Evolutionary conservation across 306 rosid species (phyloP).

Genomic region (Mimosa pudica): DNA sequence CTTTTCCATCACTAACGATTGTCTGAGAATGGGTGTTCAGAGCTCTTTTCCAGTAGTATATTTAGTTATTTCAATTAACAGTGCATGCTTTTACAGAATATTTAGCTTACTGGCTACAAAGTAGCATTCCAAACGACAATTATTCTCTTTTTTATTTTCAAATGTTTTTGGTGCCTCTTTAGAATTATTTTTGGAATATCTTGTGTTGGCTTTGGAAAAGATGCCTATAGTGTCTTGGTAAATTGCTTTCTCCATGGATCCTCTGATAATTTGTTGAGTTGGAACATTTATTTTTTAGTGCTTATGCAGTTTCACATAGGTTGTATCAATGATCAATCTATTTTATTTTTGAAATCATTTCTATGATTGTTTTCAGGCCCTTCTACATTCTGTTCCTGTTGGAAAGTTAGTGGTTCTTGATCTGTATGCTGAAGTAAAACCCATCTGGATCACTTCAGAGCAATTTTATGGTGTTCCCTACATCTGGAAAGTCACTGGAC

Average conservation of each 20-base stretch:
- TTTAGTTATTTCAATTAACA: slow-evolving; percentile 18
- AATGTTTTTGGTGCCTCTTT: slow-evolving; percentile 27
- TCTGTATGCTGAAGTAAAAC: slow-evolving; percentile 91
- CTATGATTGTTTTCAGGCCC: slow-evolving; percentile 64
- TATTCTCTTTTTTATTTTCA: neutral
- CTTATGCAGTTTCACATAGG: neutral
- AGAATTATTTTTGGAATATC: slow-evolving; percentile 20
- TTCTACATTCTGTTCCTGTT: slow-evolving; percentile 76
- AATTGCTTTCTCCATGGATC: slow-evolving; percentile 29
- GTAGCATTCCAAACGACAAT: neutral
- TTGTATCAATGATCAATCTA: neutral
- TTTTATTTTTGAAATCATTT: slow-evolving; percentile 1
- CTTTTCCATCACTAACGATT: slow-evolving; percentile 22
- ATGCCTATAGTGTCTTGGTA: neutral
- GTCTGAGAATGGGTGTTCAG: slow-evolving; percentile 14
- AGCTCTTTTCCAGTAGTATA: neutral
- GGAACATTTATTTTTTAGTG: slow-evolving; percentile 1
- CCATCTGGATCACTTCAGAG: slow-evolving; percentile 76
- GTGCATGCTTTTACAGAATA: slow-evolving; percentile 19
- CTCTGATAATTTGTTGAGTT: slow-evolving; percentile 22
- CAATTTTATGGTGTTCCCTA: slow-evolving; percentile 91
- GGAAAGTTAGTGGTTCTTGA: slow-evolving; percentile 92
- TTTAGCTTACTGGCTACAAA: slow-evolving; percentile 21
- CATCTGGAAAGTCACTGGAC: slow-evolving; percentile 73
- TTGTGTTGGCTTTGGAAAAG: slow-evolving; percentile 12